Percentiles rank a stretch among this genome's conserved stretches.
These are phyloP conservation scores for Vaucheria bursata DNA, from an alignment of 352 stramenopile species.

Conservation along the genomic window DNA sequence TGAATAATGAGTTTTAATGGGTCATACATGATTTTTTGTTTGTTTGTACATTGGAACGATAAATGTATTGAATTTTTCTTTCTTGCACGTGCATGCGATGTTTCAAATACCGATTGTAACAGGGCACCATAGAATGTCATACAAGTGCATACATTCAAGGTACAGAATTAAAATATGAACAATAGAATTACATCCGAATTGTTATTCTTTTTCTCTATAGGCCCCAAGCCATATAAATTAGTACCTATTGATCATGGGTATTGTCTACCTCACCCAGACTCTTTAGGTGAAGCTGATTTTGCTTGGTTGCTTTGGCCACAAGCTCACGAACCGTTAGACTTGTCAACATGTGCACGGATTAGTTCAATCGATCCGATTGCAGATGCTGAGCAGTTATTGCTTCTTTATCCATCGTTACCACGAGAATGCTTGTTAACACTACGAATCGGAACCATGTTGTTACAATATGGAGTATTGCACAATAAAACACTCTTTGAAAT, in stretches of 20 bases:
- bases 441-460: conserved; percentile 10
- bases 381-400: neutral
- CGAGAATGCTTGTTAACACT: conserved; percentile 14
- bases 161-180: too few species aligned
- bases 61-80: too few species aligned
- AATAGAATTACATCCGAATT: too few species aligned
- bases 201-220: too few species aligned
- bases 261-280: conserved; percentile 55
- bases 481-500: conserved; percentile 5
- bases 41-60: too few species aligned
- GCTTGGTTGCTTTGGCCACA: conserved; percentile 64
- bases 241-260: conserved; percentile 55
- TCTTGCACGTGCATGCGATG: too few species aligned
- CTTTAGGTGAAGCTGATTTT: conserved; percentile 59
- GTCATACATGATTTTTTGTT: too few species aligned
- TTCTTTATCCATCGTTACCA: neutral
- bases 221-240: neutral
- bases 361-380: too few species aligned
- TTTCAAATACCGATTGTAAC: too few species aligned
- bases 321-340: conserved; percentile 48
- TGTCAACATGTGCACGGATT: neutral
- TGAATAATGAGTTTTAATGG: too few species aligned
- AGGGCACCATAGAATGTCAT: too few species aligned
- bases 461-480: conserved; percentile 4
- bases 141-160: too few species aligned